Base-by-base conservation (phyloP, 352 stramenopile genomes). In the Pythium biforme region DNA sequence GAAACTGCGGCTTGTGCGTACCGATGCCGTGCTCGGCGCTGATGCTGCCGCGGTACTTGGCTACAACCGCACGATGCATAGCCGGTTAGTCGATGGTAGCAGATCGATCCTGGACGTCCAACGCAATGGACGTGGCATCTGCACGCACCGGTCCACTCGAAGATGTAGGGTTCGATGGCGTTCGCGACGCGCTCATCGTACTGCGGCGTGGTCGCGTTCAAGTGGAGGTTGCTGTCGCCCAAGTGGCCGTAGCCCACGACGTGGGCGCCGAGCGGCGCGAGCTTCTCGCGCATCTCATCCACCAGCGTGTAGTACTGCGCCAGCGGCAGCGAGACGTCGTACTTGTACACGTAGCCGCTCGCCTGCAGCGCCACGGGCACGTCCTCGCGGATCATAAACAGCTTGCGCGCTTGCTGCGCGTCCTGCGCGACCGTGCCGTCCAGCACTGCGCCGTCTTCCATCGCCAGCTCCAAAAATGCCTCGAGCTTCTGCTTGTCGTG, bases 1-100 rank as follows among this genome's bases (percentile, higher is more conserved):
- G 68, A 63, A 84, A 97, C 48, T 81, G 55, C 20, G 90, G 81
- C 74, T 99, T 99, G 73, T 97, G 89, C 60, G 93, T 88, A 27
- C 97, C 97, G 48, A 99, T 88, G 49, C 97, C 97, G 74, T 99
- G 97, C 74, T 99, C 97, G 26, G 97, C 96, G 52, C 90, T 98
- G 65, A 99, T 98, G 60, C 95, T 99, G 39, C 97, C 97, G 40
- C 83, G 83, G 59, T 78, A 81, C 59, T 88, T 78, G 62, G 83
- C 79, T 83, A 34, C 31, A 26, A 59, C 11, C 3, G 27, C 6
- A 31, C 14, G 10, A 23, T 37, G 22, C 17, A 50, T 19, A 31
- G 29, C 10, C 22, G 26, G 10, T 3, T 19, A 50, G 19, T 17
- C 17, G 14, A 51, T 14, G 12, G 11, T 31, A 14, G 17, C 45